These are phyloP conservation scores for Macroventuria anomochaeta DNA, from an alignment of 2,329 filamentous ascomycete genomes.

Conservation along the genomic window DNA sequence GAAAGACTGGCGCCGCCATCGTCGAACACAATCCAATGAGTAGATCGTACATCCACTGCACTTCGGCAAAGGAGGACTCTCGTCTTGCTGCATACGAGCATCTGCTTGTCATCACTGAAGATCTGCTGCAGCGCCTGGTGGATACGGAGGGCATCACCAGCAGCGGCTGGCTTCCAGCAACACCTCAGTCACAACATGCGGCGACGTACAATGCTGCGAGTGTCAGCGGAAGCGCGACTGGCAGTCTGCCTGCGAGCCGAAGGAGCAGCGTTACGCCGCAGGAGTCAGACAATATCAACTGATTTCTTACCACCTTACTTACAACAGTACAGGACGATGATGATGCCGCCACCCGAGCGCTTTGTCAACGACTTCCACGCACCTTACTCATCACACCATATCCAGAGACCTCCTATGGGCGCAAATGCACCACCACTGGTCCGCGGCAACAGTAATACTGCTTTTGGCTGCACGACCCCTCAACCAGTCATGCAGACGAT, in stretches of 20 bases:
- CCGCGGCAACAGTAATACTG: slow-evolving; percentile 35
- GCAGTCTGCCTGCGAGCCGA: slow-evolving; percentile 30
- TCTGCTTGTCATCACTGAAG: slow-evolving; percentile 46
- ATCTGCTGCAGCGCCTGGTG: slow-evolving; percentile 41
- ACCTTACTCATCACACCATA: slow-evolving; percentile 28
- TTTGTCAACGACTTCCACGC: slow-evolving; percentile 30
- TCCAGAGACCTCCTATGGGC: slow-evolving; percentile 23
- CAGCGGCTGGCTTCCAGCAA: slow-evolving; percentile 45
- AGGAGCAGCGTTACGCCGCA: slow-evolving; percentile 36
- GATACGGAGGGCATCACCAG: slow-evolving; percentile 44
- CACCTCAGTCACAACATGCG: slow-evolving; percentile 43
- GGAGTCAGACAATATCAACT: slow-evolving; percentile 27
- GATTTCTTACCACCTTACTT: not conserved
- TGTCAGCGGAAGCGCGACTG: slow-evolving; percentile 20
- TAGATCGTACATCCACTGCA: slow-evolving; percentile 46
- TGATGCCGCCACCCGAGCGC: slow-evolving; percentile 9
- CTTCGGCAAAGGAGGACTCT: slow-evolving; percentile 41
- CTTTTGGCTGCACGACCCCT: slow-evolving; percentile 17
- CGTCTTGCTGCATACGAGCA: slow-evolving; percentile 43
- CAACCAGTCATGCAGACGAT: slow-evolving; percentile 21
- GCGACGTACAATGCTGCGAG: slow-evolving; percentile 30
- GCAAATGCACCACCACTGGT: slow-evolving; percentile 9
- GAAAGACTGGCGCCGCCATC: slow-evolving; percentile 45
- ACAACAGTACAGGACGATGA: slow-evolving; percentile 1
- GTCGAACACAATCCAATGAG: slow-evolving; percentile 47